Percentiles rank a stretch among this genome's conserved stretches.
phyloP scores from a whole-genome alignment of 352 stramenopile genomes.

The Phytophthora tentaculata region DNA sequence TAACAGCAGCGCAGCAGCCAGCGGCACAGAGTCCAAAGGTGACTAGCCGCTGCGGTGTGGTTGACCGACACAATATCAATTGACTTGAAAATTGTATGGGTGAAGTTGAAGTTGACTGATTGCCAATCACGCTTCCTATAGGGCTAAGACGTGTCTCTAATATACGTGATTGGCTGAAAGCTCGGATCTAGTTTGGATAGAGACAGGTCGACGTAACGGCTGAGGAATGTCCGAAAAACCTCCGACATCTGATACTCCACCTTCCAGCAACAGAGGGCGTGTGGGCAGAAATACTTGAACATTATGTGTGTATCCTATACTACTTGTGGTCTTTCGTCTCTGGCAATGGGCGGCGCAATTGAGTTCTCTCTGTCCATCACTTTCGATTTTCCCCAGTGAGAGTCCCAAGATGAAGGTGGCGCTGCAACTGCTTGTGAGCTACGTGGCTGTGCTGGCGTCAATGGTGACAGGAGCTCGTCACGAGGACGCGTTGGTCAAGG shows the following conservation, averaged over 20 bases:
- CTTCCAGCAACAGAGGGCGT: neutral
- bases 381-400: constrained; percentile 28
- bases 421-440: constrained; percentile 45
- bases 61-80: constrained; percentile 6
- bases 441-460: constrained; percentile 9
- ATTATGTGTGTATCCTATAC: neutral
- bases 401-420: constrained; percentile 50
- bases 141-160: neutral
- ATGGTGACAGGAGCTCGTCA: constrained; percentile 29
- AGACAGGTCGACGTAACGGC: neutral
- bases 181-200: neutral
- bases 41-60: constrained; percentile 10
- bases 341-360: neutral
- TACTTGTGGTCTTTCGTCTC: constrained; percentile 24
- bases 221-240: constrained; percentile 1
- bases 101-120: constrained; percentile 36
- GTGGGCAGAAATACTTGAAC: neutral
- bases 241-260: constrained; percentile 24
- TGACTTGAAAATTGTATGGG: constrained; percentile 31
- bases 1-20: constrained; percentile 1
- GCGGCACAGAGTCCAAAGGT: constrained; percentile 29
- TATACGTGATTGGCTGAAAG: constrained; percentile 6
- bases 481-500: constrained; percentile 56
- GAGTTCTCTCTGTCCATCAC: constrained; percentile 21
- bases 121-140: constrained; percentile 14